Percentiles rank a stretch among this genome's conserved stretches.
These are phyloP conservation scores for Chlorociboria aeruginascens DNA, from an alignment of 495 filamentous ascomycete species.

Conservation along the genomic window DNA sequence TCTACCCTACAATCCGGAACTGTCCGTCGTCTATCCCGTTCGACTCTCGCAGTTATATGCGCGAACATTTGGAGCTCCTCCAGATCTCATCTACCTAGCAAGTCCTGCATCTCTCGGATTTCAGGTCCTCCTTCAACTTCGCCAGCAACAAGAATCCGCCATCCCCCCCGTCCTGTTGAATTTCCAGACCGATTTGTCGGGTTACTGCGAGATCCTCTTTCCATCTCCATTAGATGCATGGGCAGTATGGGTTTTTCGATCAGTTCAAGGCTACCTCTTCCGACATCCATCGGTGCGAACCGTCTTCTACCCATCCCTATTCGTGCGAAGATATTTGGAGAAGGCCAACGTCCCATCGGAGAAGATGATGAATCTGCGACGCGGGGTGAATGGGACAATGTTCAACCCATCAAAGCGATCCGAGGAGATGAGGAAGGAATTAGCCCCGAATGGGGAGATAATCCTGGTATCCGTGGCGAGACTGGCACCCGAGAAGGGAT, in stretches of 20 bases:
- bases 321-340: slow-evolving; percentile 42
- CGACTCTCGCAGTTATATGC: slow-evolving; percentile 40
- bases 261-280: slow-evolving; percentile 49
- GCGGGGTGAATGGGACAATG: slow-evolving; percentile 46
- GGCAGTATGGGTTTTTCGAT: slow-evolving; percentile 40
- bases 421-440: slow-evolving; percentile 30
- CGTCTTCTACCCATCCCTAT: slow-evolving; percentile 49
- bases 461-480: slow-evolving; percentile 47
- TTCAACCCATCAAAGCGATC: slow-evolving; percentile 40
- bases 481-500: slow-evolving; percentile 53
- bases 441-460: slow-evolving; percentile 45
- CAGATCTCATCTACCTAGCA: slow-evolving; percentile 49
- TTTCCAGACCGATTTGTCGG: slow-evolving; percentile 53
- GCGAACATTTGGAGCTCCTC: slow-evolving; percentile 33
- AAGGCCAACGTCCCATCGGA: slow-evolving; percentile 31
- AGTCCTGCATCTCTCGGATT: slow-evolving; percentile 54
- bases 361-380: slow-evolving; percentile 40
- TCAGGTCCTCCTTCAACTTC: slow-evolving; percentile 47
- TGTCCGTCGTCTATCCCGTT: slow-evolving; percentile 51
- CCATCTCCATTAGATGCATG: slow-evolving; percentile 40
- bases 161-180: slow-evolving; percentile 46
- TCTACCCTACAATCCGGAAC: slow-evolving; percentile 52
- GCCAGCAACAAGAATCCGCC: slow-evolving; percentile 30
- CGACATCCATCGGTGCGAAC: slow-evolving; percentile 40
- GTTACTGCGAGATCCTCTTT: slow-evolving; percentile 50